phyloP scores from a whole-genome alignment of 805 yeast species.

The Pichia paraexigua region DNA sequence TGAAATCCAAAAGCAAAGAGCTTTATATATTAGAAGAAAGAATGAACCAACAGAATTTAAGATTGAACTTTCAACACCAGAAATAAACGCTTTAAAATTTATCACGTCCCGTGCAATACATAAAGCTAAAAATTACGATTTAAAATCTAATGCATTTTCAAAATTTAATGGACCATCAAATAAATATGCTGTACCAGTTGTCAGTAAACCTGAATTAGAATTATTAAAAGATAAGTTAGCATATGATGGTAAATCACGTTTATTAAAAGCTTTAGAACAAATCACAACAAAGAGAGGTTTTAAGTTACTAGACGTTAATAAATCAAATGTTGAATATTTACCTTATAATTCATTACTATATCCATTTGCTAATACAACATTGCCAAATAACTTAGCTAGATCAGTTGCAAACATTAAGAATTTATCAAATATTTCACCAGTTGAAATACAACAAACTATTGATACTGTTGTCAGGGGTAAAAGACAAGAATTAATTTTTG shows the following conservation, averaged over 20 bases:
- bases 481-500: constrained; percentile 20
- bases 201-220: constrained; percentile 17
- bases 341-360: constrained; percentile 16
- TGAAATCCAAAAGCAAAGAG: constrained; percentile 5
- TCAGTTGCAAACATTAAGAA: constrained; percentile 9
- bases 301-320: constrained; percentile 11
- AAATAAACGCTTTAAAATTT: constrained; percentile 2
- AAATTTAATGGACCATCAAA: neutral
- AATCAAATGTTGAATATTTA: constrained; percentile 10
- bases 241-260: constrained; percentile 21
- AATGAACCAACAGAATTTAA: neutral
- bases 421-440: constrained; percentile 13
- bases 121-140: neutral
- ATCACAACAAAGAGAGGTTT: constrained; percentile 19
- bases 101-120: constrained; percentile 6
- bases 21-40: constrained; percentile 12
- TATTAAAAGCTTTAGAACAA: constrained; percentile 23
- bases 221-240: constrained; percentile 22
- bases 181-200: neutral
- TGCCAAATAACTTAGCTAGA: constrained; percentile 15
- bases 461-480: constrained; percentile 23
- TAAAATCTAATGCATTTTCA: constrained; percentile 3
- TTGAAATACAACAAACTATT: constrained; percentile 16
- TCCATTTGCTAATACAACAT: constrained; percentile 22
- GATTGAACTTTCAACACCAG: constrained; percentile 1